A percentile compares a stretch with the other conserved stretches of the same genome.
These are phyloP conservation scores for Dinochytrium kinnereticum DNA, from an alignment of 371 early-diverging fungal genomes.

Conservation along the genomic window DNA sequence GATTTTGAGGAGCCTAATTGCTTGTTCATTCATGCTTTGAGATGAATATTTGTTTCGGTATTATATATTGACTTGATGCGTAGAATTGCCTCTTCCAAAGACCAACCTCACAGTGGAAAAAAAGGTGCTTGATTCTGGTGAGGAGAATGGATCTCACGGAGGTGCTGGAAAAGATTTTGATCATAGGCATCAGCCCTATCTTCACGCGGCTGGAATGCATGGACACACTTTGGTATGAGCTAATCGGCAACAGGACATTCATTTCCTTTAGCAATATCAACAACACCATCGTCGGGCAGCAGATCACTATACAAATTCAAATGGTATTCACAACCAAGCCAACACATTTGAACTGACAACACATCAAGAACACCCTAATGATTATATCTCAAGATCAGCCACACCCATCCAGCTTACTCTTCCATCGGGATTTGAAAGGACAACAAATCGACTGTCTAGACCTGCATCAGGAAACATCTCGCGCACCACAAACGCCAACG, in stretches of 20 bases:
- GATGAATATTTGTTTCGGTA: not conserved
- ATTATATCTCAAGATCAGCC: not conserved
- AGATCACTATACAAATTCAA: no score
- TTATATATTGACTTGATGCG: slow-evolving; percentile 10
- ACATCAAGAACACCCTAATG: not conserved
- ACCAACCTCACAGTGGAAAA: not conserved
- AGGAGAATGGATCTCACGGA: not conserved
- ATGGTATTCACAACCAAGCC: no score
- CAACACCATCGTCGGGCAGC: no score
- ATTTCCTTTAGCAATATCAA: no score
- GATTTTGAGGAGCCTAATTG: no score
- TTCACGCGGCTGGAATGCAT: slow-evolving; percentile 31
- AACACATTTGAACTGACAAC: no score
- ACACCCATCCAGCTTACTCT: slow-evolving; percentile 12
- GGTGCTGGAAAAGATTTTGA: slow-evolving; percentile 3
- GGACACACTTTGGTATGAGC: slow-evolving; percentile 18
- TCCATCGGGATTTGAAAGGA: not conserved
- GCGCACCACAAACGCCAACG: not conserved
- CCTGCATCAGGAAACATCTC: not conserved
- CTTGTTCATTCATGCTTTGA: not conserved
- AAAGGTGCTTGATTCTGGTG: not conserved
- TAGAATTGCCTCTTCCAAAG: slow-evolving; percentile 12
- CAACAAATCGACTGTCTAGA: not conserved
- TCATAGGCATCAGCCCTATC: slow-evolving; percentile 25
- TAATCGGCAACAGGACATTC: no score